Base-by-base conservation (phyloP, 2,329 filamentous ascomycete genomes). In the Aspergillus costaricaensis region DNA sequence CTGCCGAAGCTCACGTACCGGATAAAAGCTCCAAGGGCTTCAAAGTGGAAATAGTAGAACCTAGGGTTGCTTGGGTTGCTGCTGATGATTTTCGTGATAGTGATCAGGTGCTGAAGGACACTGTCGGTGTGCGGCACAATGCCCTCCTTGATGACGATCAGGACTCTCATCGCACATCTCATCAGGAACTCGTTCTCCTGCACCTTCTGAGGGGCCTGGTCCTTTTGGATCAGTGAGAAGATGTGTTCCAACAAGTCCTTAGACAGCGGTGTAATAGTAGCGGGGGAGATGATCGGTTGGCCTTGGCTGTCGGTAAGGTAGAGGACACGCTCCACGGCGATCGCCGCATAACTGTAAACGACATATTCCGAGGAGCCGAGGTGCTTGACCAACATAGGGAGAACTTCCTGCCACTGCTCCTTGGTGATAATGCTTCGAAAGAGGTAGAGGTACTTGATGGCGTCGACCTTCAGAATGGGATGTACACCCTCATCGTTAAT, bases 171-270 rank as follows among this genome's bases (percentile, higher is more conserved):
- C 59, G 97, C 92, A 71, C 95, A 99, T 70, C 92, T 91, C 93
- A 99, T 98, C 72, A 99, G 77, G 76, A 98, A 99, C 74, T 99
- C 95, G 73, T 99, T 99, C 78, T 99, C 95, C 73, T 99, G 95
- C 63, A 99, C 88, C 82, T 98, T 99, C 65, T 94, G 87, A 1
- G 96, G 90, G 10, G 90, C 89, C 4, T 84, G 83, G 68, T 96
- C 90, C 73, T 90, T 91, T 73, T 96, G 91, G 66, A 99, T 92
- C 55, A 99, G 83, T 65, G 89, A 88, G 83, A 99, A 98, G 12
- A 99, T 83, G 72, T 98, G 94, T 57, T 91, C 85, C 19, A 98
- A 81, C 2, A 99, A 85, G 67, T 96, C 92, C 75, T 92, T 93
- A 23, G 94, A 87, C 63, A 95, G 86, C 0, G 90, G 89, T 60